phyloP scores from a whole-genome alignment of 345 rosid species.

The Cochlearia excelsa region DNA sequence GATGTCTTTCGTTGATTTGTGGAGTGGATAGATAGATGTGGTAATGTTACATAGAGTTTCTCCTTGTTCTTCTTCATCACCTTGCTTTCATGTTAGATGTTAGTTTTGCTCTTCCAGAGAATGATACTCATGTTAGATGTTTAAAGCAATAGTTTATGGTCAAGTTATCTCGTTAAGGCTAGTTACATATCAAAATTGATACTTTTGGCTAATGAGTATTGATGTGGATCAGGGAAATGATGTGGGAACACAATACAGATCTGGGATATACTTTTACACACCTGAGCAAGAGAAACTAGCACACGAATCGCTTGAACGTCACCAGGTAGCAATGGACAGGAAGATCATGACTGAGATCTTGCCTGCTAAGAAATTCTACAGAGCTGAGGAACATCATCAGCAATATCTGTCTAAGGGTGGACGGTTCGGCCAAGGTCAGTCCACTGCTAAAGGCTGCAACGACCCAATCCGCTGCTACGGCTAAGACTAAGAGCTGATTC shows the following conservation, averaged over 20 bases:
- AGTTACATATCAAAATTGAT: too few relatives aligned
- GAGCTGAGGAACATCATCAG: conserved; percentile 93
- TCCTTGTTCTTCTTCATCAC: background rate
- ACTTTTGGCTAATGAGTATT: too few relatives aligned
- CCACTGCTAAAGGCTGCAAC: conserved; percentile 77
- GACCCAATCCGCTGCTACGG: conserved; percentile 92
- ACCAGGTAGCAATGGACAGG: conserved; percentile 53
- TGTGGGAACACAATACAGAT: conserved; percentile 89
- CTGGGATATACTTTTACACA: conserved; percentile 71
- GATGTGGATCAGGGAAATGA: conserved; percentile 66
- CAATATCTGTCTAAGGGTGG: conserved; percentile 89
- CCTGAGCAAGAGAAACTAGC: conserved; percentile 84
- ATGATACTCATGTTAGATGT: too few relatives aligned
- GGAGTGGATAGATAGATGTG: too few relatives aligned
- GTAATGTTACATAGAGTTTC: conserved; percentile 4
- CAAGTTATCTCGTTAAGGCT: too few relatives aligned
- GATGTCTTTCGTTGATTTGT: background rate
- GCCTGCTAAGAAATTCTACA: conserved; percentile 86
- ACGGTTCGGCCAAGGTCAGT: conserved; percentile 68
- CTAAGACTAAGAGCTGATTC: conserved; percentile 30
- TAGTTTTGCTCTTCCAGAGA: conserved; percentile 2
- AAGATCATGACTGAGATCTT: conserved; percentile 78
- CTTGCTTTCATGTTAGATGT: conserved; percentile 9
- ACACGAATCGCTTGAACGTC: conserved; percentile 55
- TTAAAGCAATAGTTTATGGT: background rate